phyloP scores from a whole-genome alignment of 768 basidiomycete species.

The Candolleomyces efflorescens region DNA sequence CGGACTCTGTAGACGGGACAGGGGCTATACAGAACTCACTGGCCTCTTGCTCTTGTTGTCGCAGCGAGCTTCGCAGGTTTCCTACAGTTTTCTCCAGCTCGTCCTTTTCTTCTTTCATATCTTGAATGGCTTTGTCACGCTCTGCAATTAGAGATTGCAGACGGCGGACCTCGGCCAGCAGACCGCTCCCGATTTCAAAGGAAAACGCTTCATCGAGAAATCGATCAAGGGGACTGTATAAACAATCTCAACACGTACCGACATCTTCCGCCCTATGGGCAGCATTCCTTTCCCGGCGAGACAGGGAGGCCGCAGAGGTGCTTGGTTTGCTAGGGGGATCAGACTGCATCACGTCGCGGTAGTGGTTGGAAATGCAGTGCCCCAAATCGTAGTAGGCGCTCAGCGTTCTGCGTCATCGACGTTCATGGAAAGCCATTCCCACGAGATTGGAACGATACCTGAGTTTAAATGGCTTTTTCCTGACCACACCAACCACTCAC shows the following conservation, averaged over 20 bases:
- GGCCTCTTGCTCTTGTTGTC: slow-evolving; percentile 74
- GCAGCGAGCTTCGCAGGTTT: slow-evolving; percentile 64
- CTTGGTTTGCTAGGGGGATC: slow-evolving; percentile 49
- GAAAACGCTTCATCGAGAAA: slow-evolving; percentile 69
- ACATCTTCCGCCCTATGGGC: slow-evolving; percentile 88
- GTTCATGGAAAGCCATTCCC: no score
- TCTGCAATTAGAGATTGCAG: slow-evolving; percentile 89
- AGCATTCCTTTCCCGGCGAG: slow-evolving; percentile 86
- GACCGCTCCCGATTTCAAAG: slow-evolving; percentile 92
- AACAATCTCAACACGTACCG: slow-evolving; percentile 41
- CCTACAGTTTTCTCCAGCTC: slow-evolving; percentile 80
- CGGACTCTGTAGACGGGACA: neutral
- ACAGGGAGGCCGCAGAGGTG: slow-evolving; percentile 70
- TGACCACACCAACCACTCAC: no score
- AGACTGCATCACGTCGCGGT: slow-evolving; percentile 48
- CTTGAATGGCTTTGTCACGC: slow-evolving; percentile 88
- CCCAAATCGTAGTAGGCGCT: no score
- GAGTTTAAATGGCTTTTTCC: no score
- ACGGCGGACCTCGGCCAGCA: slow-evolving; percentile 87
- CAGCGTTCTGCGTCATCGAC: no score
- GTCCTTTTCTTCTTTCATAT: slow-evolving; percentile 90
- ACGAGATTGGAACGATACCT: no score
- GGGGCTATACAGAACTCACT: slow-evolving; percentile 42
- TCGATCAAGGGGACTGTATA: slow-evolving; percentile 13
- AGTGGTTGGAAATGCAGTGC: no score